Base-by-base conservation (phyloP, 306 rosid species). In the Prunus mume region DNA sequence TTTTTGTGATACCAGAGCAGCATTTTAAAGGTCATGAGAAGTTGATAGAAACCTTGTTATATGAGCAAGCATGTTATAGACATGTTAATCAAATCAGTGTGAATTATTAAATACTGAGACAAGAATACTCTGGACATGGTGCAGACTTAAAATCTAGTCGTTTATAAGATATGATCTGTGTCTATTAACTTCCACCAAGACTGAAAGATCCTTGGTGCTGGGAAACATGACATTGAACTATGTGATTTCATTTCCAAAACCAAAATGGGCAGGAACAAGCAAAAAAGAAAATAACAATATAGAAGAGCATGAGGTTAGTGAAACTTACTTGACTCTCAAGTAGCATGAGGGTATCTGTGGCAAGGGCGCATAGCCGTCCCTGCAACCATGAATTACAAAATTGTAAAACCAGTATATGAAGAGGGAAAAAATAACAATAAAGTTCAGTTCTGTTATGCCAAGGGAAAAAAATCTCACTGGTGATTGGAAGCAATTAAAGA, bases 291-390 rank as follows among this genome's bases (percentile, higher is more conserved):
- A 58, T 14, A 76, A 68, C 17, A 2, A 51, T 22, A 69, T 12
- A 41, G 66, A 18, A 77, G 27, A 62, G 68, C 61, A 45, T 65
- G 47, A 65, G 74, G 61, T 58, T 22, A 32, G 70, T 19, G 60
- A 82, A 72, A 83, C 91, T 86, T 78, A 91, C 97, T 54, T 82
- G 69, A 88, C 83, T 78, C 88, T 83, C 79, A 91, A 38, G 87
- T 78, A 90, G 74, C 76, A 5, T 13, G 87, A 70, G 73, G 91
- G 56, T 65, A 91, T 34, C 79, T 90, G 90, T 19, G 89, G 93
- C 93, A 91, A 74, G 13, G 45, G 64, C 55, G 86, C 76, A 80
- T 76, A 27, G 56, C 71, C 76, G 19, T 65, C 85, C 81, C 97
- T 90, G 79, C 55, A 80, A 82, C 41, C 55, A 79, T 50, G 79